A percentile compares a stretch with the other conserved stretches of the same genome.
Evolutionary conservation across 371 early-diverging fungal species (phyloP).

Genomic region (Quaeritorhiza haematococci): DNA sequence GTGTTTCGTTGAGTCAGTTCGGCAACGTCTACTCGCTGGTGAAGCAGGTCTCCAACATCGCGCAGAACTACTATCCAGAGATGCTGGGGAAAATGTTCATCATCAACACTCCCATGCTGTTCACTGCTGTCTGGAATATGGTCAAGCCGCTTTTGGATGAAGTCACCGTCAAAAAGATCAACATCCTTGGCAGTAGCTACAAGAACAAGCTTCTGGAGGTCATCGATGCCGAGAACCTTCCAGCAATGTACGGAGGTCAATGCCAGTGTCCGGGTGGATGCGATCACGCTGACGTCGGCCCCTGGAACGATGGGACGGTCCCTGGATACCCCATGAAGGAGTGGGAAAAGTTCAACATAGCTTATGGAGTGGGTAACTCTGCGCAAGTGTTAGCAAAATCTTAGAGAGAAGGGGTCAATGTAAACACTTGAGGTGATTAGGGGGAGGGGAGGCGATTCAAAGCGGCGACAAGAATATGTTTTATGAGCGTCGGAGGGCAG

Average conservation of each 20-base stretch:
- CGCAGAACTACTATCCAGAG: constrained; percentile 77
- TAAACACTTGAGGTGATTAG: not conserved
- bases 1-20: constrained; percentile 54
- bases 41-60: constrained; percentile 57
- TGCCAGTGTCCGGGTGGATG: constrained; percentile 58
- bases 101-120: constrained; percentile 70
- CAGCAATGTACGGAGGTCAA: constrained; percentile 52
- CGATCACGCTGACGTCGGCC: constrained; percentile 35
- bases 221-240: constrained; percentile 55
- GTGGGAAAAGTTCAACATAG: constrained; percentile 27
- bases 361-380: not conserved
- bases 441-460: not conserved
- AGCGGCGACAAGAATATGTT: not conserved
- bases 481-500: not conserved
- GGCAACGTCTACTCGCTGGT: constrained; percentile 51
- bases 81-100: constrained; percentile 68
- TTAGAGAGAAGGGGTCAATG: not conserved
- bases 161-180: constrained; percentile 66
- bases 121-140: constrained; percentile 62
- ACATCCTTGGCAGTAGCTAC: constrained; percentile 51
- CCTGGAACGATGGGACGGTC: constrained; percentile 45
- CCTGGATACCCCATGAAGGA: constrained; percentile 34
- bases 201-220: constrained; percentile 46
- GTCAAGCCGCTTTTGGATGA: constrained; percentile 66
- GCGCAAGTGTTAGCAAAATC: not conserved